These are phyloP conservation scores for Lactarius tabidus DNA, from an alignment of 768 basidiomycete genomes.

Conservation along the genomic window DNA sequence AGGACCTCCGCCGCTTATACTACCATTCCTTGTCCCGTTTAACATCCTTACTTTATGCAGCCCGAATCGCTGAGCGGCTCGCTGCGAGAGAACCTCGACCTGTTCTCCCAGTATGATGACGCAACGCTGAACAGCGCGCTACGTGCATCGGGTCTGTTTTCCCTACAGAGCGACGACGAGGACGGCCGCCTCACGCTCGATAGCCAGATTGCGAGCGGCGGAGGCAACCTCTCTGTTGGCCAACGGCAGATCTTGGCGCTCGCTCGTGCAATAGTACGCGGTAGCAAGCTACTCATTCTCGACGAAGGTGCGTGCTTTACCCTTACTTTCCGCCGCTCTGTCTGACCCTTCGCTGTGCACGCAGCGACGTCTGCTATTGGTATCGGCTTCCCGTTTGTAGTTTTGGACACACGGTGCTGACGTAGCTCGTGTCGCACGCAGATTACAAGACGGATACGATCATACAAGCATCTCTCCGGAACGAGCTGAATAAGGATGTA, in stretches of 20 bases:
- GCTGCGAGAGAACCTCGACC: constrained; percentile 55
- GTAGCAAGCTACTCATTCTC: constrained; percentile 52
- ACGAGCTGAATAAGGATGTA: constrained; percentile 37
- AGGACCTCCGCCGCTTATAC: constrained; percentile 24
- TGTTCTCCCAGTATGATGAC: constrained; percentile 53
- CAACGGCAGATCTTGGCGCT: constrained; percentile 58
- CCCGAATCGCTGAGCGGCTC: constrained; percentile 54
- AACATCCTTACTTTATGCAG: constrained; percentile 27
- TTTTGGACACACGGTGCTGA: background rate
- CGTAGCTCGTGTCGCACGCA: constrained; percentile 13
- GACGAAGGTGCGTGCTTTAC: constrained; percentile 47
- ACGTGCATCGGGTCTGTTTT: constrained; percentile 44
- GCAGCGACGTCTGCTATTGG: constrained; percentile 46
- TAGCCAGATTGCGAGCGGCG: constrained; percentile 41
- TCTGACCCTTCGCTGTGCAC: background rate
- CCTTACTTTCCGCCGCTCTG: background rate
- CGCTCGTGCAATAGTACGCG: constrained; percentile 52
- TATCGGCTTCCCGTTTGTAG: constrained; percentile 8
- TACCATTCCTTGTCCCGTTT: background rate
- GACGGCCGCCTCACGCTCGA: constrained; percentile 42
- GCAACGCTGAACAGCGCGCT: constrained; percentile 46
- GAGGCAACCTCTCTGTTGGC: constrained; percentile 49
- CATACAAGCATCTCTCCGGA: constrained; percentile 54
- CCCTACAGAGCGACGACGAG: constrained; percentile 37
- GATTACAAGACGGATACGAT: constrained; percentile 55